Evolutionary conservation across 108 stramenopile genomes (phyloP).

Genomic region (Cyclotella baltica): DNA sequence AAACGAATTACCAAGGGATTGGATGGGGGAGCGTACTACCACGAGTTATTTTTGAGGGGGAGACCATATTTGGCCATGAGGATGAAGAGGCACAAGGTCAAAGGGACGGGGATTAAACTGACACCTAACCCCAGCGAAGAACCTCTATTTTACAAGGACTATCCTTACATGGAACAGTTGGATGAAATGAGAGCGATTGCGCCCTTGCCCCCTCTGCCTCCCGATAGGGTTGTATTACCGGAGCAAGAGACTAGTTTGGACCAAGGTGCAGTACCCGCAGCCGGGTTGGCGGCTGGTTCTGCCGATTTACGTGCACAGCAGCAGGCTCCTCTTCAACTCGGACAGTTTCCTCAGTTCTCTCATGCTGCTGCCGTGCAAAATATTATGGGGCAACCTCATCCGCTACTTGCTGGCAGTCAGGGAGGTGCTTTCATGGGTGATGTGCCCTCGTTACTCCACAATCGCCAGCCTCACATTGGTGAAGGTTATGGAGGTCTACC

Average conservation of each 20-base stretch:
- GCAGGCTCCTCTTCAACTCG: background rate
- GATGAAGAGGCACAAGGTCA: slow-evolving; percentile 63
- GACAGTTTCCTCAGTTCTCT: slow-evolving; percentile 8
- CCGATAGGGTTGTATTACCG: slow-evolving; percentile 15
- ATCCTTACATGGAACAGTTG: slow-evolving; percentile 30
- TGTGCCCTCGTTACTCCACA: slow-evolving; percentile 1
- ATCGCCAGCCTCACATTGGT: background rate
- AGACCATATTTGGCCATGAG: slow-evolving; percentile 55
- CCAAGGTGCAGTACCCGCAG: background rate
- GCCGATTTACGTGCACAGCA: background rate
- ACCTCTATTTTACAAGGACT: slow-evolving; percentile 50
- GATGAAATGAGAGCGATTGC: slow-evolving; percentile 15
- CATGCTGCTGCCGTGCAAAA: background rate
- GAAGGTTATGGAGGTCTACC: background rate
- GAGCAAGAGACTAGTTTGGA: background rate
- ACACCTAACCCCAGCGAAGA: slow-evolving; percentile 63
- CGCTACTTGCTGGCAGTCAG: background rate
- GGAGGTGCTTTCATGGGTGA: background rate
- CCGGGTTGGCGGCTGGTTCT: background rate
- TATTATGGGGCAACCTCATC: background rate
- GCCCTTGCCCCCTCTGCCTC: slow-evolving; percentile 39
- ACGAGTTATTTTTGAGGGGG: slow-evolving; percentile 69
- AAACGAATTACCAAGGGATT: slow-evolving; percentile 69
- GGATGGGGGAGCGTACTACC: slow-evolving; percentile 69
- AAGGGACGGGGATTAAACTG: slow-evolving; percentile 70